Base-by-base conservation (phyloP, 805 yeast species). In the Pichia californica region DNA sequence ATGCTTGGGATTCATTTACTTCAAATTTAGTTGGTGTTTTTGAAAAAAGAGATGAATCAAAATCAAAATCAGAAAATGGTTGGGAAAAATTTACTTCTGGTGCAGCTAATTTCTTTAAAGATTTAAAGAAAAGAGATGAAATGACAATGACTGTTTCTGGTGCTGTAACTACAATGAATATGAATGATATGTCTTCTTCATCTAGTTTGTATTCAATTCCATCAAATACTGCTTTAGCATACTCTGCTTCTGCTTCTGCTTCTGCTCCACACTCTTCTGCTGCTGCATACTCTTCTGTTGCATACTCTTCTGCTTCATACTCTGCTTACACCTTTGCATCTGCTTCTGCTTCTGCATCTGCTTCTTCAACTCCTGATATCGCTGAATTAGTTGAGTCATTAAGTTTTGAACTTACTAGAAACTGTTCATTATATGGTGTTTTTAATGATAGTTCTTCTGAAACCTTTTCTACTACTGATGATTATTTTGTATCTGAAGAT, bases 341-440 rank as follows among this genome's bases (percentile, higher is more conserved):
- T 5, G 30, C 39, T n/a, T 39, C 31, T 14, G 31, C 28, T 15
- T 6, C 14, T 5, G 11, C 15, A 7, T 38, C 41, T 5, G 30
- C 39, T n/a, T 39, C 31, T 14, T 23, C 28, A 11, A 27, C n/a
- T 27, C n/a, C 13, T 14, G n/a, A 13, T 27, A 9, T 8, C 3
- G 30, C 14, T 9, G n/a, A 13, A 13, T 8, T 27, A 27, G 30
- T 27, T 6, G 30, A 27, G 11, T 11, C 8, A 27, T 27, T 8
- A 8, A 27, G 6, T 6, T 27, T 9, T 14, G 35, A 31, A 11
- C 9, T 4, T 13, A 9, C 16, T 14, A 16, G 16, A 11, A 46
- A 49, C 30, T 49, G 52, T 30, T 39, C 45, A 4, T 19, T 49
- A 15, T 46, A 37, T 30, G 50, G 50, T 26, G 46, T 47, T 21